Evolutionary conservation across 257 asterid species (phyloP), one percentile per base, ranked within the genome.

Genomic region (Euphrasia confusa): DNA sequence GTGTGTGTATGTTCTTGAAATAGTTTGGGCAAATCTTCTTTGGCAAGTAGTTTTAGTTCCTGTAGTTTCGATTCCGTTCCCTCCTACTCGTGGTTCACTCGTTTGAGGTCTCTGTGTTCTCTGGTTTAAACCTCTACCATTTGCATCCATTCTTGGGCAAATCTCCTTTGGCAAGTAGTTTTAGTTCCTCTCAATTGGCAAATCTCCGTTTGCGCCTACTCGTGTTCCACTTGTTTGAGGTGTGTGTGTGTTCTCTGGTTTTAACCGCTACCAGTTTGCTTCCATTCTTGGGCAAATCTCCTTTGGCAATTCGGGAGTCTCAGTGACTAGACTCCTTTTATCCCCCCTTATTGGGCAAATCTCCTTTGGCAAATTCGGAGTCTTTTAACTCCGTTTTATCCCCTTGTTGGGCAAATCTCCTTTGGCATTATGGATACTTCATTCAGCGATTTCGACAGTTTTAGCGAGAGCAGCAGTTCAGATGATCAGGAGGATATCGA

Each of bases 401-500:
- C 17, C 18, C n/a, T 47, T 2, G 3, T 13, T 47, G 53, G 53
- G 53, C 53, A 47, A 47, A 47, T 47, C 53, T 47, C 83, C 96
- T 86, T 88, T 87, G 24, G 28, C 26, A 63, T 50, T 30, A 93
- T 93, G 99, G 95, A 93, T 76, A 74, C 78, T 12, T 59, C 70
- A 63, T 75, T 76, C 44, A 83, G 84, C 53, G 89, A 87, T 77
- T 81, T 75, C 0, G 97, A 87, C 67, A 82, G 91, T 79, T 71
- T 69, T 70, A 82, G 92, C 59, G 99, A 89, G 55, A 85, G 92
- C 88, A 80, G 88, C 73, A 79, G 88, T 61, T 80, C 82, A 27
- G 99, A 85, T 61, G 88, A 93, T 81, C 91, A 74, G 68, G 97
- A 89, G 74, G 94, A 85, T 62, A 73, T 81, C 4, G 97, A 83